Evolutionary conservation across 768 basidiomycete genomes (phyloP), one percentile per base, ranked within the genome.

Genomic region (Coprinellus micaceus): DNA sequence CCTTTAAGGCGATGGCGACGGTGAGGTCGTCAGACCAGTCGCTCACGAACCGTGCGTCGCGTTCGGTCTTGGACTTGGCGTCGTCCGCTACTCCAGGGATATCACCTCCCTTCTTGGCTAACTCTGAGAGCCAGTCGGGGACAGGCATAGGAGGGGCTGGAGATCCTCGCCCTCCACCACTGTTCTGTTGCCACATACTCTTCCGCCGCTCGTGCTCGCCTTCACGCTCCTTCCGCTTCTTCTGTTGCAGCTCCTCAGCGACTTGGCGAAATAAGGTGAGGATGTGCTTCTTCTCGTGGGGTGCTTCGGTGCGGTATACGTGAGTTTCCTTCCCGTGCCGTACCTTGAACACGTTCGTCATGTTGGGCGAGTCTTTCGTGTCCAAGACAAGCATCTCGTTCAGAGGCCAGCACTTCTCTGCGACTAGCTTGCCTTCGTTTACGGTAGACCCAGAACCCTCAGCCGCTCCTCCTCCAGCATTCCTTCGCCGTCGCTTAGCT

Each of bases 341-440:
- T 60, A 99, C 85, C 76, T 98, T 98, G 79, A 98, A 90, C 3
- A 98, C 95, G 63, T 98, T 97, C n/a, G 88, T 92, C 79, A 98
- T 87, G 48, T 73, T 88, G 84, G 49, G 17, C 52, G 93, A 88
- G 70, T 98, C 97, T 70, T 98, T 98, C 30, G 96, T 92, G 69
- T 99, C 97, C 19, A 96, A 80, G 0, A 98, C 94, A 36, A 96
- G 73, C 81, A 98, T 92, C 69, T 99, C 97, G 61, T 85, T 90
- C 66, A 98, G 74, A 7, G 88, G 82, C 91, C 94, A 99, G 68
- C 93, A 98, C 61, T 83, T 77, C 65, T 98, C 96, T 0, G 96
- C 97, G 2, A 96, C 91, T 33, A 98, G 78, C 68, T 92, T 89
- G 9, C 86, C 85, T 68, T 88, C 78, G 58, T 74, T 79, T 52